Evolutionary conservation across 192 early-diverging fungal species (phyloP).

Genomic region (Coemansia brasiliensis): DNA sequence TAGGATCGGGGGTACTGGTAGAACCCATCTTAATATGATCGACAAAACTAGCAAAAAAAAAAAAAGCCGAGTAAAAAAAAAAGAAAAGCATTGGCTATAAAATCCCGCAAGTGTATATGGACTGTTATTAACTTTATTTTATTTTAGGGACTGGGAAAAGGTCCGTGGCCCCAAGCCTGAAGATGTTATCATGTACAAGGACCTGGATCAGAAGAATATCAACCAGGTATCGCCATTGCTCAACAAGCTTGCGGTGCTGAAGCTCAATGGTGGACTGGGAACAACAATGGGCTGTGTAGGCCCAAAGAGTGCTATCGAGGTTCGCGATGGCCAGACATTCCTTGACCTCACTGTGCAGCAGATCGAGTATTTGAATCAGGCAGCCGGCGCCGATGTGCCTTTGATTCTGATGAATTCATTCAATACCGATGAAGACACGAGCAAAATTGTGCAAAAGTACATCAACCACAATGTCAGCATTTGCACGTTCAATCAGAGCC

Average conservation of each 20-base stretch:
- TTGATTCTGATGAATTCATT: constrained; percentile 99
- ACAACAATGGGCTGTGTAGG: constrained; percentile 99
- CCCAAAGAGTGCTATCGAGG: constrained; percentile 98
- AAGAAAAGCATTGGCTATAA: background rate
- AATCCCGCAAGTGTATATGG: no score
- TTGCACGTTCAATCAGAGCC: constrained; percentile 96
- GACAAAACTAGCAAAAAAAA: no score
- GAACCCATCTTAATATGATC: no score
- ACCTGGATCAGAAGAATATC: constrained; percentile 56
- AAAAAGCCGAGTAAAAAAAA: no score
- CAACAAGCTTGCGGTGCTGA: constrained; percentile 94
- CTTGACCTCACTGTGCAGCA: constrained; percentile 97
- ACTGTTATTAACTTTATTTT: background rate
- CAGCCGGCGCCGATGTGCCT: constrained; percentile 87
- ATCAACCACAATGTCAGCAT: constrained; percentile 86
- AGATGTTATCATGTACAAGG: constrained; percentile 80
- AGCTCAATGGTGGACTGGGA: constrained; percentile 97
- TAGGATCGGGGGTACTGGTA: no score
- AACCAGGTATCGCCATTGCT: constrained; percentile 62
- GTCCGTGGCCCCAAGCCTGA: constrained; percentile 90
- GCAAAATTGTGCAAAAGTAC: constrained; percentile 98
- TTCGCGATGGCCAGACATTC: constrained; percentile 97
- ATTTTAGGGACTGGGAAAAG: constrained; percentile 88
- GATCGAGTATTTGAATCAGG: constrained; percentile 95
- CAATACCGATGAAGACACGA: constrained; percentile 98